phyloP scores from a whole-genome alignment of 2,329 filamentous ascomycete genomes.

The Pseudogymnoascus sp. region DNA sequence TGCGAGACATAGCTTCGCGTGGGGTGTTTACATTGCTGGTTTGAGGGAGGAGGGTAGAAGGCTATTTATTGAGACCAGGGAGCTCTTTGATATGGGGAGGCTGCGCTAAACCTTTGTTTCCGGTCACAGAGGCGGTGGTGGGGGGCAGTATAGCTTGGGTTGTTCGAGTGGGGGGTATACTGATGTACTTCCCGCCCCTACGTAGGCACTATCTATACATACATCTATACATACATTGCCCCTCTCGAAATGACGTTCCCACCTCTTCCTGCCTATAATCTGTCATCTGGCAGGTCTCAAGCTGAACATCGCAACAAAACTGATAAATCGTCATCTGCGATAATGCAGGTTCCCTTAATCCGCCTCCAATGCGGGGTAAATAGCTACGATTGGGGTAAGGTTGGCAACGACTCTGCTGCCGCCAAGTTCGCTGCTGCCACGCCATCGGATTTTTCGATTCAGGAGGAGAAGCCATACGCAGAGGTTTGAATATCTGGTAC shows the following conservation, averaged over 20 bases:
- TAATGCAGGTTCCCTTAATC: conserved; percentile 59
- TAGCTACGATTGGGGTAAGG: conserved; percentile 98
- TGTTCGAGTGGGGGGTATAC: background rate
- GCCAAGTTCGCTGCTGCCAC: conserved; percentile 86
- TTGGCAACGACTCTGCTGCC: conserved; percentile 77
- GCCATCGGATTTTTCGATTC: conserved; percentile 66
- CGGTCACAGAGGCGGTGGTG: background rate
- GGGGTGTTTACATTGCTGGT: background rate
- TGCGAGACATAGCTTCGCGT: conserved; percentile 57
- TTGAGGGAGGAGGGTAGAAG: background rate
- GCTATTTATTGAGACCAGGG: background rate
- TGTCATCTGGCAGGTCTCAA: conserved; percentile 4
- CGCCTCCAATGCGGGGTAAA: conserved; percentile 88
- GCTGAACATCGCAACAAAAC: conserved; percentile 6
- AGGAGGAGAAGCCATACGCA: conserved; percentile 86
- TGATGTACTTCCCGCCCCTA: conserved; percentile 1
- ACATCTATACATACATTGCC: background rate
- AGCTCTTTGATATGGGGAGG: conserved; percentile 1
- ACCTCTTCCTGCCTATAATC: conserved; percentile 8
- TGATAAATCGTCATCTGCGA: background rate
- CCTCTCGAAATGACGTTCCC: conserved; percentile 7
- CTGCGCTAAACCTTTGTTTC: conserved; percentile 6
- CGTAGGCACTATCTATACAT: background rate
- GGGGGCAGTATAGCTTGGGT: background rate
- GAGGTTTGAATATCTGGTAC: conserved; percentile 61